Evolutionary conservation across 495 filamentous ascomycete species (phyloP), one percentile per base, ranked within the genome.

Genomic region (Hyaloscypha bicolor): DNA sequence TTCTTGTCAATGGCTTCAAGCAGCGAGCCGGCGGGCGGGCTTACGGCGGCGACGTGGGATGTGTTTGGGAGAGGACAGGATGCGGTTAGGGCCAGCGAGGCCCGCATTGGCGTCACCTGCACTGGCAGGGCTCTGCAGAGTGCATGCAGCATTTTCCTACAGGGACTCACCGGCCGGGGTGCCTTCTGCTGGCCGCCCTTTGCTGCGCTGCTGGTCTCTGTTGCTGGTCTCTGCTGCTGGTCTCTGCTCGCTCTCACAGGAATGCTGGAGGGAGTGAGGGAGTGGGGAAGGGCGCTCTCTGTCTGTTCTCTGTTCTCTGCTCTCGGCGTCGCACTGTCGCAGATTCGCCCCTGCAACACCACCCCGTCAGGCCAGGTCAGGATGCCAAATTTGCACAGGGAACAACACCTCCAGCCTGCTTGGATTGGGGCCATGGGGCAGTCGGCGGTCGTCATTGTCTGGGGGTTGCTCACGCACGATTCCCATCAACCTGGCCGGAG

Each of bases 31-130:
- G 42, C 42, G 0, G 6, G 22, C 60, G 3, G 35, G 39, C 32
- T 37, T 67, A 67, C 48, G 22, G 51, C 58, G 58, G 65, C 65
- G 65, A 67, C 65, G 65, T 67, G 65, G 65, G 65, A 67, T 67
- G 57, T 67, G 56, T 66, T 66, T 56, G 52, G 65, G 21, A 62
- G 58, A 2, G 4, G 31, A 55, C 58, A 62, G 65, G 58, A 61
- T 62, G 39, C 45, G 33, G 57, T 66, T 60, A 66, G 64, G 19
- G 60, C 39, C 33, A 60, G 64, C 52, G 16, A 19, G 16, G 57
- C 16, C 58, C 39, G 65, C 65, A 67, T 59, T 59, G 63, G 35
- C 59, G 51, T 22, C 52, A 19, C 51, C 39, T 56, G 25, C 65
- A 37, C 51, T 45, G 52, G 35, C 64, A 60, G 60, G 55, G 55